These are phyloP conservation scores for Wallacemonas rigidus DNA, from an alignment of 208 protist genomes.

Conservation along the genomic window DNA sequence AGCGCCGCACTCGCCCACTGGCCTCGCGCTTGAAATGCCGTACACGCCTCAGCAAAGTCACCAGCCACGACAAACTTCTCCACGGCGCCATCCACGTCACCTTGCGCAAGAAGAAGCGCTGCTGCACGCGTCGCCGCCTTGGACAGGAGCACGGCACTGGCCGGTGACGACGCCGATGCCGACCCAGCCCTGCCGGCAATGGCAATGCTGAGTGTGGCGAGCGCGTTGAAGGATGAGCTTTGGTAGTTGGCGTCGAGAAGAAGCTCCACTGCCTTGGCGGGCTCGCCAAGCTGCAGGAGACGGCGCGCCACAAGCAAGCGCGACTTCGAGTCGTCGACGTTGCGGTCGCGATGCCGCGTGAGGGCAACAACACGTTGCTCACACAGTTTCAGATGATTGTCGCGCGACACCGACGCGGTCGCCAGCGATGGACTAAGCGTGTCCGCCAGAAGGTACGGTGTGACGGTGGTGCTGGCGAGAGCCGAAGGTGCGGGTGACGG, in stretches of 20 bases:
- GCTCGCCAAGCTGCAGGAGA: slow-evolving; percentile 52
- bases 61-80: slow-evolving; percentile 75
- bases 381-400: slow-evolving; percentile 55
- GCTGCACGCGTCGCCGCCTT: slow-evolving; percentile 56
- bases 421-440: slow-evolving; percentile 50
- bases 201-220: slow-evolving; percentile 66
- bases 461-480: slow-evolving; percentile 13
- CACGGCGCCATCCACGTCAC: slow-evolving; percentile 67
- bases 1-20: slow-evolving; percentile 65
- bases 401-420: slow-evolving; percentile 27
- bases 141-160: slow-evolving; percentile 42
- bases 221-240: slow-evolving; percentile 47
- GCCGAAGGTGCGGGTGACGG: not conserved
- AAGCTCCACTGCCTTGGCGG: slow-evolving; percentile 59
- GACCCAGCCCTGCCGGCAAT: slow-evolving; percentile 37
- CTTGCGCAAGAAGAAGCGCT: slow-evolving; percentile 66
- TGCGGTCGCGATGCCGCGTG: slow-evolving; percentile 31
- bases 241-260: slow-evolving; percentile 72
- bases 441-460: slow-evolving; percentile 49
- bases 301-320: slow-evolving; percentile 60
- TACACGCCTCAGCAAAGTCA: slow-evolving; percentile 61
- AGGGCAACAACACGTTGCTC: slow-evolving; percentile 47
- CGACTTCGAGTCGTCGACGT: slow-evolving; percentile 39
- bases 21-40: slow-evolving; percentile 65
- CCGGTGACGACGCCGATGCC: not conserved